Conservation (phyloP, 352 stramenopile species). For the Phytopythium ostracodes region DNA sequence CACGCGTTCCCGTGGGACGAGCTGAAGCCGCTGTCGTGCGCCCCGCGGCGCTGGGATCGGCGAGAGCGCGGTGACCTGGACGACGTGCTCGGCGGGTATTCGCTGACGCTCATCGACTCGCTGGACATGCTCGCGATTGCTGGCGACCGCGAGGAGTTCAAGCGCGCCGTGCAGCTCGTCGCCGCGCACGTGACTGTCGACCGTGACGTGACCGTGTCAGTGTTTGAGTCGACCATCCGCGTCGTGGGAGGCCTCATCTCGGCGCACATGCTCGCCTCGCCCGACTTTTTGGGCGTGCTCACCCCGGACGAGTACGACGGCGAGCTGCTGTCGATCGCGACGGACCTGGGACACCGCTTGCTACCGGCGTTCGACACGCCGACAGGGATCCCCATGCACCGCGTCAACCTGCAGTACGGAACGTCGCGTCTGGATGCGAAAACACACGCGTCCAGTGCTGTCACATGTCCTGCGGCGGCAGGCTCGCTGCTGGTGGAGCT, state of each 20-base stretch:
- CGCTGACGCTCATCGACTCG: slow-evolving; percentile 85
- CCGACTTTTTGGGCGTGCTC: slow-evolving; percentile 49
- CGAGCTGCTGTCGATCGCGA: slow-evolving; percentile 91
- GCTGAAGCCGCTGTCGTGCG: slow-evolving; percentile 80
- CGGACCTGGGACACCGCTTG: slow-evolving; percentile 94
- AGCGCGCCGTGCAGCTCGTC: slow-evolving; percentile 58
- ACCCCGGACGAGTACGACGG: slow-evolving; percentile 84
- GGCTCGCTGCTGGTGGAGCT: slow-evolving; percentile 97
- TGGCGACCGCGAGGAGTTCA: slow-evolving; percentile 78
- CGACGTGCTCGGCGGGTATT: slow-evolving; percentile 78
- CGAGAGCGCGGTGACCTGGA: slow-evolving; percentile 83
- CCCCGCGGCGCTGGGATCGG: slow-evolving; percentile 70
- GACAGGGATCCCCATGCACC: slow-evolving; percentile 95
- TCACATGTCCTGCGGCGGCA: slow-evolving; percentile 94
- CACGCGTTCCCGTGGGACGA: slow-evolving; percentile 88
- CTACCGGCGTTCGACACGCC: slow-evolving; percentile 95
- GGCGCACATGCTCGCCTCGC: slow-evolving; percentile 83
- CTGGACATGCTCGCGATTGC: slow-evolving; percentile 88
- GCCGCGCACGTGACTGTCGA: slow-evolving; percentile 70
- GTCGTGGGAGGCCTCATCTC: slow-evolving; percentile 90
- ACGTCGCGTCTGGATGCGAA: slow-evolving; percentile 29
- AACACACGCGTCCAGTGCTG: slow-evolving; percentile 59
- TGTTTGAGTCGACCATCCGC: slow-evolving; percentile 93
- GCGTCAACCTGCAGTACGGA: slow-evolving; percentile 90
- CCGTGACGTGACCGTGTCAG: slow-evolving; percentile 86